A percentile compares a stretch with the other conserved stretches of the same genome.
These are phyloP conservation scores for Cercospora berteroae DNA, from an alignment of 2,329 filamentous ascomycete species.

Conservation along the genomic window DNA sequence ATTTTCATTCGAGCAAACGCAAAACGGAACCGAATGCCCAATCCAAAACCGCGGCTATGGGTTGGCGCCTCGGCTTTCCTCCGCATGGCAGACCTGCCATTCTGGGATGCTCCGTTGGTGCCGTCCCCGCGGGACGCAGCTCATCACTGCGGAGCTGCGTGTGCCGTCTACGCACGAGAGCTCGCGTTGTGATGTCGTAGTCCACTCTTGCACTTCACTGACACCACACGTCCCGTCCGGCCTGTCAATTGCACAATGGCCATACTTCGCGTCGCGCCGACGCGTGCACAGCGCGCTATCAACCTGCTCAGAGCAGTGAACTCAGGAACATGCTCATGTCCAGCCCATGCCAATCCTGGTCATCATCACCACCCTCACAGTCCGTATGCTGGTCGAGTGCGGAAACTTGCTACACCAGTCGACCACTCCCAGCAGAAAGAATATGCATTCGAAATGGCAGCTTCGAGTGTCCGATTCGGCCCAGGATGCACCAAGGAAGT, in stretches of 20 bases:
- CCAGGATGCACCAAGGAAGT: slow-evolving; percentile 92
- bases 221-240: neutral
- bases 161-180: neutral
- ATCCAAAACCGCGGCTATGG: neutral
- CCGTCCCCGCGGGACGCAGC: neutral
- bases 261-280: slow-evolving; percentile 43
- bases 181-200: slow-evolving; percentile 1
- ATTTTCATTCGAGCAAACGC: neutral
- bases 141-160: neutral
- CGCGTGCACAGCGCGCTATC: slow-evolving; percentile 59
- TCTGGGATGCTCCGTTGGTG: neutral
- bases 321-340: slow-evolving; percentile 78
- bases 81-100: neutral
- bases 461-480: slow-evolving; percentile 89
- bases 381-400: slow-evolving; percentile 55
- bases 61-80: slow-evolving; percentile 3
- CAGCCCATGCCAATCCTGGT: slow-evolving; percentile 86
- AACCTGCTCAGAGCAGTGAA: slow-evolving; percentile 83
- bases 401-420: slow-evolving; percentile 68
- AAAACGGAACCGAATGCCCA: neutral
- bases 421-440: slow-evolving; percentile 76
- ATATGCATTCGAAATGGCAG: slow-evolving; percentile 98
- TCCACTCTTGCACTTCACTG: neutral
- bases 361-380: slow-evolving; percentile 57
- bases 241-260: slow-evolving; percentile 31